These are phyloP conservation scores for Penicillium sp. DNA, from an alignment of 2,329 filamentous ascomycete genomes.

Conservation along the genomic window DNA sequence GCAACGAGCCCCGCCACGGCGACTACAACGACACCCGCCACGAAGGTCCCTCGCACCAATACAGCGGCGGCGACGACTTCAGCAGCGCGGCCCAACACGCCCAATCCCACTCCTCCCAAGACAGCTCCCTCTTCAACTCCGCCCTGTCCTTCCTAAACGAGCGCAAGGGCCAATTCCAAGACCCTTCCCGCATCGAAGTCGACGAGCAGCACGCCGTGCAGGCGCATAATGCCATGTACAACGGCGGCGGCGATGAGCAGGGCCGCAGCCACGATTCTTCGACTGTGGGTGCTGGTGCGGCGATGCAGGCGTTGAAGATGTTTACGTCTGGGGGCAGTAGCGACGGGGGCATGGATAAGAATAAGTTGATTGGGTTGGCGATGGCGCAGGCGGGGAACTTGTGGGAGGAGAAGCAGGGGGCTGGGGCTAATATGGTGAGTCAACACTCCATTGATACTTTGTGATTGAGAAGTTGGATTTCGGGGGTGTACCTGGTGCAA, in stretches of 20 bases:
- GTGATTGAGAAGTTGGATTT: too few species aligned
- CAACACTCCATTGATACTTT: background rate
- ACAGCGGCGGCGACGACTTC: constrained; percentile 56
- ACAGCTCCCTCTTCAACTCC: constrained; percentile 61
- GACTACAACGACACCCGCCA: constrained; percentile 33
- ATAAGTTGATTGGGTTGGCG: constrained; percentile 80
- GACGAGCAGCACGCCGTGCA: constrained; percentile 71
- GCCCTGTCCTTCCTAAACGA: constrained; percentile 60
- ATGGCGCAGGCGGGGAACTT: constrained; percentile 88
- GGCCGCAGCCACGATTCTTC: constrained; percentile 53
- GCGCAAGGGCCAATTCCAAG: constrained; percentile 58
- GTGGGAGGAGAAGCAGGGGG: constrained; percentile 64
- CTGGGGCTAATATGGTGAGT: constrained; percentile 60
- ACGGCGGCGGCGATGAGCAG: constrained; percentile 43
- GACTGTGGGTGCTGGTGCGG: constrained; percentile 52
- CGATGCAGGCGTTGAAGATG: constrained; percentile 71
- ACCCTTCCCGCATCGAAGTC: constrained; percentile 57
- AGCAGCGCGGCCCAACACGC: constrained; percentile 62
- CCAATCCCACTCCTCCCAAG: constrained; percentile 56
- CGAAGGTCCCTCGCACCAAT: constrained; percentile 14
- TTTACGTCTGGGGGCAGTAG: constrained; percentile 65
- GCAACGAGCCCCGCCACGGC: constrained; percentile 21
- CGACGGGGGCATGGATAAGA: constrained; percentile 66
- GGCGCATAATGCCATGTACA: constrained; percentile 78
- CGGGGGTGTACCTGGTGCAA: too few species aligned